phyloP scores from a whole-genome alignment of 768 basidiomycete genomes.

The Erythrobasidium yunnanense region DNA sequence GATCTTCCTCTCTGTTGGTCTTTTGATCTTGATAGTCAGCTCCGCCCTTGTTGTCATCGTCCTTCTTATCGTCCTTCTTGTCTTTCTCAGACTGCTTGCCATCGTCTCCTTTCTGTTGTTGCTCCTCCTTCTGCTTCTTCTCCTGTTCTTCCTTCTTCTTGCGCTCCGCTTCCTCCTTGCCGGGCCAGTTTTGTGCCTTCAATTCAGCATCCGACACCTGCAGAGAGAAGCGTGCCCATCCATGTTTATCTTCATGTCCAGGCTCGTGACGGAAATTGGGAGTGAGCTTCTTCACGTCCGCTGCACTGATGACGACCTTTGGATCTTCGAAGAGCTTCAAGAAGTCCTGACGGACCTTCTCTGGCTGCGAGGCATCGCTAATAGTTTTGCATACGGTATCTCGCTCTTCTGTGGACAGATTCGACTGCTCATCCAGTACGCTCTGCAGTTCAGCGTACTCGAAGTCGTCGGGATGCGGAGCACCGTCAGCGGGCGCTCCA shows the following conservation, averaged over 20 bases:
- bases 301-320: constrained; percentile 3
- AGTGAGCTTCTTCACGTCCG: background rate
- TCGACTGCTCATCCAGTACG: background rate
- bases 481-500: background rate
- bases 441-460: background rate
- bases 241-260: background rate
- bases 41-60: background rate
- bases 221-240: background rate
- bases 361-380: background rate
- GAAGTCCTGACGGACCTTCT: background rate
- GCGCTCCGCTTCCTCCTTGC: background rate
- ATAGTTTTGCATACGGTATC: background rate
- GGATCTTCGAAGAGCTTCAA: background rate
- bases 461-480: constrained; percentile 9
- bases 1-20: background rate
- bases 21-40: background rate
- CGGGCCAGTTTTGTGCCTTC: background rate
- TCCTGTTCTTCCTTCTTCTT: background rate
- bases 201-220: background rate
- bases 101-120: background rate
- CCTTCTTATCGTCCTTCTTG: background rate
- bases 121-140: background rate
- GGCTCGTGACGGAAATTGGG: background rate
- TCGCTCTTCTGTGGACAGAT: background rate
- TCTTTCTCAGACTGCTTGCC: background rate